These are phyloP conservation scores for Syzygium aqueum DNA, from an alignment of 345 rosid species.

Conservation along the genomic window DNA sequence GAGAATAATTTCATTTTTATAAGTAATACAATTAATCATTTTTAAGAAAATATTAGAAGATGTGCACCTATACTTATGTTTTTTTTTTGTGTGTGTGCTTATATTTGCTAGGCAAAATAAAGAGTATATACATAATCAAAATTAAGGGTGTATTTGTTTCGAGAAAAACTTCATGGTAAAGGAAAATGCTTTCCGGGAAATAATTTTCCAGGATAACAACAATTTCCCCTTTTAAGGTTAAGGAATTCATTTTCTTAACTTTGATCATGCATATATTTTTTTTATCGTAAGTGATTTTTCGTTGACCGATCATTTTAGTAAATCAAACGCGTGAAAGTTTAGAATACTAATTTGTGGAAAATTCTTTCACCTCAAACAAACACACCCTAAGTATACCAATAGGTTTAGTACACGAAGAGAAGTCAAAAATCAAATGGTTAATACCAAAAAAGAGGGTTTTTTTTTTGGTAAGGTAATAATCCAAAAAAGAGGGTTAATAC, in stretches of 20 bases:
- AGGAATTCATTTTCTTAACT: background rate
- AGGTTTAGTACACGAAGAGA: background rate
- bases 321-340: background rate
- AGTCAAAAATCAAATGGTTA: background rate
- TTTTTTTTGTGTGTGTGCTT: background rate
- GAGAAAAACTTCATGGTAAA: background rate
- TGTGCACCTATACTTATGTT: background rate
- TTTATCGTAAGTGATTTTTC: background rate
- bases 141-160: background rate
- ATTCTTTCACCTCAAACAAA: background rate
- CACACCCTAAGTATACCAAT: background rate
- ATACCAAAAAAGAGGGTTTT: too few relatives aligned
- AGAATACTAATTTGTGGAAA: background rate
- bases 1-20: background rate
- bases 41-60: background rate
- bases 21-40: background rate
- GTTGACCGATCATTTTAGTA: background rate
- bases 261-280: background rate
- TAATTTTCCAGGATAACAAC: too few relatives aligned
- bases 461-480: too few relatives aligned
- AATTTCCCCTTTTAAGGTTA: background rate
- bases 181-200: background rate
- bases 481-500: too few relatives aligned
- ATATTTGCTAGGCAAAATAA: background rate
- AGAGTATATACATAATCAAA: background rate